These are phyloP conservation scores for Penicillium oxalicum DNA, from an alignment of 2,329 filamentous ascomycete species.

Conservation along the genomic window DNA sequence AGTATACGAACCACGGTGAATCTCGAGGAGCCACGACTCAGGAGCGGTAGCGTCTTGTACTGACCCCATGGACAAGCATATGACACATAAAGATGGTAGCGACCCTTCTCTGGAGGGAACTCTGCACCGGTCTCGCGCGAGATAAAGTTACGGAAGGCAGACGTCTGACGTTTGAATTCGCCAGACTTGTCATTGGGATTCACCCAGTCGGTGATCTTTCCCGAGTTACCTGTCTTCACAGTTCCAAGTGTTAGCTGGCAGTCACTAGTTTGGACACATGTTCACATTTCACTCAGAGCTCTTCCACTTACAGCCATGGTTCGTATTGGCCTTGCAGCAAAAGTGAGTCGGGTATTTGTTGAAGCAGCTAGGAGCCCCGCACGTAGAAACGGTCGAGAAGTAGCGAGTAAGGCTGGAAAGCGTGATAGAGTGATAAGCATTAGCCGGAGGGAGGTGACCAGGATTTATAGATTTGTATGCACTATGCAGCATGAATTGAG, in stretches of 20 bases:
- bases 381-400: constrained; percentile 13
- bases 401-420: constrained; percentile 17
- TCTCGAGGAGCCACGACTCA: no score
- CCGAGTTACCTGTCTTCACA: constrained; percentile 23
- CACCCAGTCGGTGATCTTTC: constrained; percentile 78
- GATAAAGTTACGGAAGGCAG: constrained; percentile 75
- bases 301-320: constrained; percentile 30
- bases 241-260: neutral
- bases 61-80: constrained; percentile 86
- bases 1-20: no score
- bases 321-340: constrained; percentile 21
- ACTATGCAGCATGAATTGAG: no score
- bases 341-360: constrained; percentile 8
- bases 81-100: constrained; percentile 92
- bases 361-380: constrained; percentile 10
- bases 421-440: constrained; percentile 24
- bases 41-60: neutral
- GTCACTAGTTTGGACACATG: no score
- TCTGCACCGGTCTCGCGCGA: constrained; percentile 63
- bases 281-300: neutral
- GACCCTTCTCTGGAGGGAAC: constrained; percentile 78
- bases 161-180: constrained; percentile 86
- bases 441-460: constrained; percentile 2
- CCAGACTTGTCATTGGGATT: constrained; percentile 68
- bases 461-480: constrained; percentile 7